phyloP scores from a whole-genome alignment of 768 basidiomycete species.

The Lentinula edodes region DNA sequence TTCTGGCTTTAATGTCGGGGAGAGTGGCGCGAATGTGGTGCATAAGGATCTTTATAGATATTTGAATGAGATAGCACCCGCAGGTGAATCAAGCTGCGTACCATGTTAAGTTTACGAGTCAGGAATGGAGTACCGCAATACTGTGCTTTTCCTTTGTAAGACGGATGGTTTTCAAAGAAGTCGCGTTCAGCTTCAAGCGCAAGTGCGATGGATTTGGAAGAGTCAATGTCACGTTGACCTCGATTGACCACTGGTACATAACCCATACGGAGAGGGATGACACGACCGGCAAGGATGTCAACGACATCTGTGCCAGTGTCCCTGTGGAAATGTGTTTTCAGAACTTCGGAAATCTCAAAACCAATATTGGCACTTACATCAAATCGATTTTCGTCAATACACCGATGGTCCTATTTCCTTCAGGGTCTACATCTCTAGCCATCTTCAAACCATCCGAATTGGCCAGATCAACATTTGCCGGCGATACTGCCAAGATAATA shows the following conservation, averaged over 20 bases:
- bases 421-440: conserved; percentile 95
- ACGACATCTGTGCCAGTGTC: conserved; percentile 98
- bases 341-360: neutral
- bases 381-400: conserved; percentile 97
- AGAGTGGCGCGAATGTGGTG: conserved; percentile 96
- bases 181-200: conserved; percentile 88
- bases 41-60: conserved; percentile 78
- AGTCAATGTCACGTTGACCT: conserved; percentile 95
- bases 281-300: conserved; percentile 94
- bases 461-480: conserved; percentile 94
- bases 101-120: conserved; percentile 92
- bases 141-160: conserved; percentile 90
- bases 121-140: conserved; percentile 98
- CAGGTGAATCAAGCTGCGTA: conserved; percentile 26
- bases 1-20: conserved; percentile 97
- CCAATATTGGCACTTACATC: conserved; percentile 56
- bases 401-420: conserved; percentile 95
- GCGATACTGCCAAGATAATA: conserved; percentile 94
- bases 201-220: conserved; percentile 72
- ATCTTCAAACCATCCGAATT: conserved; percentile 97
- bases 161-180: conserved; percentile 92
- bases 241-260: conserved; percentile 99
- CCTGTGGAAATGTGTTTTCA: conserved; percentile 41
- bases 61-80: conserved; percentile 1
- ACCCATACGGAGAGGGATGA: conserved; percentile 93